Conservation (phyloP, 1,139 yeast species). For the Nakaseomyces delphensis region DNA sequence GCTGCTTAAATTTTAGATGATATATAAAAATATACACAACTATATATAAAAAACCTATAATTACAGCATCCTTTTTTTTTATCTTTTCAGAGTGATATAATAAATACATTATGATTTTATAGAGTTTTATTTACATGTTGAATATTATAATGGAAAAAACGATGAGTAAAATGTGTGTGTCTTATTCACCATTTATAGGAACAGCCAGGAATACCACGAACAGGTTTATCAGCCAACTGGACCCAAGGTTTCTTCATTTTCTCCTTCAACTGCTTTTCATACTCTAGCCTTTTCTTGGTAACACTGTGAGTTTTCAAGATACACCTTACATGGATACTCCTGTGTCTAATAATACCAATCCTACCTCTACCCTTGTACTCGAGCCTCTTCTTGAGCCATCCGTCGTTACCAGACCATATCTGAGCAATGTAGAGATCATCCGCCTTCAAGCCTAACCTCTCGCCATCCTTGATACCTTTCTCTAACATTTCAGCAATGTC, state of each 20-base stretch:
- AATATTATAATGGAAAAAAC: background rate
- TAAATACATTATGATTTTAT: no score
- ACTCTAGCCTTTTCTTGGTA: conserved; percentile 50
- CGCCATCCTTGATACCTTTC: conserved; percentile 64
- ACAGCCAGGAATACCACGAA: conserved; percentile 41
- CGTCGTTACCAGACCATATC: conserved; percentile 91
- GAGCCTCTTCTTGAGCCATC: conserved; percentile 58
- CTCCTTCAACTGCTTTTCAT: conserved; percentile 45
- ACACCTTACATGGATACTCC: conserved; percentile 73
- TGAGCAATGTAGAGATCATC: conserved; percentile 65
- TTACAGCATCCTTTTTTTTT: background rate
- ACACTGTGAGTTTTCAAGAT: conserved; percentile 54
- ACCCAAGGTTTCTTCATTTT: conserved; percentile 40
- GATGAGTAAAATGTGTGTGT: background rate
- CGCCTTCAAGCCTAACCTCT: conserved; percentile 48
- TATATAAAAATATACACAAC: background rate
- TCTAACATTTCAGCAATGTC: conserved; percentile 72
- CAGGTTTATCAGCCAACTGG: conserved; percentile 36
- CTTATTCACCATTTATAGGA: conserved; percentile 41
- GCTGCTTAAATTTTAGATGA: conserved; percentile 25
- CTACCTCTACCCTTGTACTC: conserved; percentile 91
- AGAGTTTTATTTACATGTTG: background rate
- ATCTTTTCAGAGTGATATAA: no score
- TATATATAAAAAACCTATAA: background rate
- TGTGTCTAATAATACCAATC: conserved; percentile 67